Percentiles rank a stretch among this genome's conserved stretches.
Evolutionary conservation across 2,329 filamentous ascomycete genomes (phyloP).

Genomic region (Colletotrichum neosansevieriae): DNA sequence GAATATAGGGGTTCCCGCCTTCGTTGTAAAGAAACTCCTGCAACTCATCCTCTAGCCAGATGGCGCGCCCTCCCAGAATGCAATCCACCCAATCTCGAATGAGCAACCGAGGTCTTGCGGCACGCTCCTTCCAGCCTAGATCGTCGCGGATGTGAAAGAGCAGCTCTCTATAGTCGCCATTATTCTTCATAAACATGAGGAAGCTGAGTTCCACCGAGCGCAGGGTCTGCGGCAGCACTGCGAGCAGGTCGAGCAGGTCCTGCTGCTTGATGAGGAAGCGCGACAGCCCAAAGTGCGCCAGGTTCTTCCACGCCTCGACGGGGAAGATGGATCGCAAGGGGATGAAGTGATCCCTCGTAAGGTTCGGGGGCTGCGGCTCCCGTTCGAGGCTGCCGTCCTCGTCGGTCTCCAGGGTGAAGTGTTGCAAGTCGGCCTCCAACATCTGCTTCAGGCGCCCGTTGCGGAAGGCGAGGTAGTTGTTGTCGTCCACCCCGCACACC

Average conservation of each 20-base stretch:
- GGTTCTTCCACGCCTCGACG: slow-evolving; percentile 43
- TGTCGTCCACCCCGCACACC: slow-evolving; percentile 25
- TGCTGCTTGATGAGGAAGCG: slow-evolving; percentile 44
- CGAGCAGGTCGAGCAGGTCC: slow-evolving; percentile 47
- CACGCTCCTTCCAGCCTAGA: slow-evolving; percentile 40
- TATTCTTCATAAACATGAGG: slow-evolving; percentile 43
- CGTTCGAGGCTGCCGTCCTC: not conserved
- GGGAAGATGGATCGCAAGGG: slow-evolving; percentile 48
- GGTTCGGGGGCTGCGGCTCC: not conserved
- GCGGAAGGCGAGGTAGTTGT: slow-evolving; percentile 34
- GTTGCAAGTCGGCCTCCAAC: slow-evolving; percentile 42
- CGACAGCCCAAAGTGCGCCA: slow-evolving; percentile 49
- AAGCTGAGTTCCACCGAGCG: slow-evolving; percentile 51
- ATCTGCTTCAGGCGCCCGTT: slow-evolving; percentile 40
- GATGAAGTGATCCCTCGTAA: slow-evolving; percentile 20
- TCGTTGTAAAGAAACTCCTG: slow-evolving; percentile 43
- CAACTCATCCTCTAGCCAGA: slow-evolving; percentile 35
- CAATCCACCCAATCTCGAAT: not conserved
- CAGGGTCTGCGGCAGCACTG: slow-evolving; percentile 45
- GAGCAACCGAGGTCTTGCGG: slow-evolving; percentile 16
- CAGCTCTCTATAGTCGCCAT: slow-evolving; percentile 35
- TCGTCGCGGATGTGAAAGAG: slow-evolving; percentile 42
- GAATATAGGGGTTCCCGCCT: slow-evolving; percentile 43
- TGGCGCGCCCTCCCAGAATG: not conserved
- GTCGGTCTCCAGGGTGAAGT: slow-evolving; percentile 44